These are phyloP conservation scores for Castanospermum australe DNA, from an alignment of 306 rosid species.

Conservation along the genomic window DNA sequence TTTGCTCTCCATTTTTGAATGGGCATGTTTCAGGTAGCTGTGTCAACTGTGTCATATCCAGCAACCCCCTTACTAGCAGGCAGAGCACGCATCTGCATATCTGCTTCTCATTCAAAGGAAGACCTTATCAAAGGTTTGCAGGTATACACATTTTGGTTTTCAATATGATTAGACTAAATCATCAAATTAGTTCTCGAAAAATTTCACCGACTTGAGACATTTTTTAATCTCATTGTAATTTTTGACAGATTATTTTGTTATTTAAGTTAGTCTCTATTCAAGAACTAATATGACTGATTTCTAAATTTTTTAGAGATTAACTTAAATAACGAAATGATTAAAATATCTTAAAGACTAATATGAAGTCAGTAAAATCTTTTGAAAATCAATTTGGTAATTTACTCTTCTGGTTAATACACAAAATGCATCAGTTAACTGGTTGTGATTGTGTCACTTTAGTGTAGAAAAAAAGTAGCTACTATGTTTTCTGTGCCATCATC, in stretches of 20 bases:
- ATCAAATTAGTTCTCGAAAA: no score
- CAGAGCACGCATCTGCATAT: slow-evolving; percentile 74
- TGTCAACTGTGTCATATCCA: slow-evolving; percentile 71
- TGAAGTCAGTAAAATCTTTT: no score
- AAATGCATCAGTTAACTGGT: background rate
- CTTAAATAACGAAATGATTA: no score
- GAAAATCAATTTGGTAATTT: no score
- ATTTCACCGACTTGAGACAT: no score
- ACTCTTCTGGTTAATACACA: no score
- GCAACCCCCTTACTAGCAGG: slow-evolving; percentile 72
- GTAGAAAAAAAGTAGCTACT: background rate
- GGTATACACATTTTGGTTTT: slow-evolving; percentile 30
- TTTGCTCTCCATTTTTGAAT: background rate
- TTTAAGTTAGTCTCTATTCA: no score
- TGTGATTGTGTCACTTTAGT: background rate
- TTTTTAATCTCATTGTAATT: no score
- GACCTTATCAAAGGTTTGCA: slow-evolving; percentile 66
- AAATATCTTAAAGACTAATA: no score
- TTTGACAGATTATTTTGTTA: no score
- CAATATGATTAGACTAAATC: background rate
- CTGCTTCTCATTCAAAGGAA: slow-evolving; percentile 75
- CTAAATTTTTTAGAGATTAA: no score
- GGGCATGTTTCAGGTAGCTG: slow-evolving; percentile 51
- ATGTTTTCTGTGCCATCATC: background rate
- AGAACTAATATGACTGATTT: no score